phyloP scores from a whole-genome alignment of 2,329 filamentous ascomycete species.

The Berkeleyomyces basicola region DNA sequence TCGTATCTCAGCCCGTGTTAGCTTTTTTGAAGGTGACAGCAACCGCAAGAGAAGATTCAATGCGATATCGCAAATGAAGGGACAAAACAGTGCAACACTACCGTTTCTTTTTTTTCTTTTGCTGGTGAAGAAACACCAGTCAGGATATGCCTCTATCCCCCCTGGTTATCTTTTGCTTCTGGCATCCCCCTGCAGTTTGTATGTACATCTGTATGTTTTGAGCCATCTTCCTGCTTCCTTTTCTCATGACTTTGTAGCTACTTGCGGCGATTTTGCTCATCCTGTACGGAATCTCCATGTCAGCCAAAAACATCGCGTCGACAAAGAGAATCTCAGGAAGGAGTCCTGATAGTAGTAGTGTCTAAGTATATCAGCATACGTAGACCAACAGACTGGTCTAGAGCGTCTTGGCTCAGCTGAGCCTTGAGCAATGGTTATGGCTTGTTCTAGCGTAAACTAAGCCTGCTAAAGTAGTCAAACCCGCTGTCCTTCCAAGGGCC shows the following conservation, averaged over 20 bases:
- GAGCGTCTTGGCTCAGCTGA: neutral
- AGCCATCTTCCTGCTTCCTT: too few species aligned
- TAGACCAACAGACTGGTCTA: neutral
- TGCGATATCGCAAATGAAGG: neutral
- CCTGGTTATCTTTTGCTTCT: too few species aligned
- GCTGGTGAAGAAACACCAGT: too few species aligned
- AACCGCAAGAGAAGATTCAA: neutral
- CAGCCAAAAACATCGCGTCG: too few species aligned
- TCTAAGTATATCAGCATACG: neutral
- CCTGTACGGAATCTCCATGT: neutral
- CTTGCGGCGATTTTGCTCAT: neutral
- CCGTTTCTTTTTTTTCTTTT: neutral
- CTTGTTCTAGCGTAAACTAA: neutral
- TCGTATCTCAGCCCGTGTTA: neutral
- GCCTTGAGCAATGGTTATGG: neutral
- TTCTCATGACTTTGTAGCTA: neutral
- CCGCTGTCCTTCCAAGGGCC: neutral
- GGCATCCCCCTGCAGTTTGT: too few species aligned
- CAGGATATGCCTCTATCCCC: too few species aligned
- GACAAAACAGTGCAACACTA: neutral
- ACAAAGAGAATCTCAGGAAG: too few species aligned
- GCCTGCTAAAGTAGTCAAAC: neutral
- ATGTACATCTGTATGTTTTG: too few species aligned
- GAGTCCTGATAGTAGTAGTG: neutral
- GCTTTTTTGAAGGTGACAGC: neutral